phyloP scores from a whole-genome alignment of 2,329 filamentous ascomycete species.

The Pseudovirgaria hyperparasitica region DNA sequence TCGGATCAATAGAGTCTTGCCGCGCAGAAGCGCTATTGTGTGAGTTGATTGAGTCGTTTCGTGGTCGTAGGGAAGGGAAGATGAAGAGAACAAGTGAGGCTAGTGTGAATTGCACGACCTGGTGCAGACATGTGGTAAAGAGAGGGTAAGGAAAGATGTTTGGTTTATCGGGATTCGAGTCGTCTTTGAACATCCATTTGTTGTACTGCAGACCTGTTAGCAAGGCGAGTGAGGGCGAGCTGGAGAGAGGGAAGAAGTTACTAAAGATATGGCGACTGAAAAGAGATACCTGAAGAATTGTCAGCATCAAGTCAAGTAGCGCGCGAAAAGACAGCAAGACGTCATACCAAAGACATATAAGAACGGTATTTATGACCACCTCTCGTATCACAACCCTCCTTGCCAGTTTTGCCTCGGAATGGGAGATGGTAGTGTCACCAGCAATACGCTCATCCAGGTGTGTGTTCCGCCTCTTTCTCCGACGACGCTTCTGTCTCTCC shows the following conservation, averaged over 20 bases:
- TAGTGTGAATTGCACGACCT: slow-evolving; percentile 84
- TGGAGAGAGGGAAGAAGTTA: slow-evolving; percentile 75
- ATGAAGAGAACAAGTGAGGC: slow-evolving; percentile 67
- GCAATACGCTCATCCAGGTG: slow-evolving; percentile 55
- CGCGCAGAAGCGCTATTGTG: slow-evolving; percentile 12
- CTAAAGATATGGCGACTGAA: slow-evolving; percentile 60
- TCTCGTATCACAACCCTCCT: slow-evolving; percentile 60
- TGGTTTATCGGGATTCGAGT: slow-evolving; percentile 20
- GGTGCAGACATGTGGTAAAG: slow-evolving; percentile 90
- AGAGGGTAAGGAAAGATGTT: slow-evolving; percentile 82
- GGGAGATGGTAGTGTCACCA: slow-evolving; percentile 39
- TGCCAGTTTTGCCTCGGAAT: slow-evolving; percentile 61
- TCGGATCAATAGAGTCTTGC: slow-evolving; percentile 21
- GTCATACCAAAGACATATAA: slow-evolving; percentile 69
- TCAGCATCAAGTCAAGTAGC: slow-evolving; percentile 1
- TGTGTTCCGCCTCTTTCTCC: slow-evolving; percentile 55
- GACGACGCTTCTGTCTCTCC: slow-evolving; percentile 56
- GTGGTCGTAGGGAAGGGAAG: slow-evolving; percentile 69
- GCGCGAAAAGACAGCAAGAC: not conserved
- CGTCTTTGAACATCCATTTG: slow-evolving; percentile 94
- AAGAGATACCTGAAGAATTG: slow-evolving; percentile 50
- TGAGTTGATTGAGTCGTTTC: slow-evolving; percentile 29
- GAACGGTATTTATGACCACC: slow-evolving; percentile 58
- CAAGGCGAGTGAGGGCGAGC: slow-evolving; percentile 41
- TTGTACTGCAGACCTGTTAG: slow-evolving; percentile 58